Base-by-base conservation (phyloP, 139 green algal species). In the Chlorella sp. region DNA sequence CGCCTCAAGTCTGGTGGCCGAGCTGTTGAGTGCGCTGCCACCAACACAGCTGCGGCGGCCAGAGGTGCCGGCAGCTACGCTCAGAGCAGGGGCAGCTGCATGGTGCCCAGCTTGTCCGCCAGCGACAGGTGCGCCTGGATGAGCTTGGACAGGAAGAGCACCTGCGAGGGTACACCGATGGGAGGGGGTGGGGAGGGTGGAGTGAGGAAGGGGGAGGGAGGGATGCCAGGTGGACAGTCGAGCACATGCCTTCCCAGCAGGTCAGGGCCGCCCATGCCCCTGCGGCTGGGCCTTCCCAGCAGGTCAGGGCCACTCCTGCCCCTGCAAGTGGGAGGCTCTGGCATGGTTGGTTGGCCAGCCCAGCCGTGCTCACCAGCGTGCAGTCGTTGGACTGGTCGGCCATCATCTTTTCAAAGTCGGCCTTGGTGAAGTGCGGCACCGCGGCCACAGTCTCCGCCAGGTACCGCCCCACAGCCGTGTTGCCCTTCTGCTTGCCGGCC, bases 71-170 rank as follows among this genome's bases (percentile, higher is more conserved):
- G n/a, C n/a, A n/a, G n/a, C n/a, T n/a, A n/a, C n/a, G 24, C 0
- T 83, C 58, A 83, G 22, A 73, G 60, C 62, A 98, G 89, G 13
- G 95, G 95, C 89, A 98, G 86, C 48, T 94, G 87, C 64, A 91
- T 88, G 3, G 95, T 98, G 58, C 94, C 95, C 20, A 99, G 89
- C 84, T 92, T 95, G 83, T 99, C 97, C 40, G 95, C 92, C 54
- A 99, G 90, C 4, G 97, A 92, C 36, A 99, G 86, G 80, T 98
- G 96, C 13, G 95, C 89, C 30, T 91, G 90, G 51, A 97, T 91
- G 54, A 99, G 92, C 87, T 97, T 95, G 36, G 94, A 87, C 74
- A 99, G 91, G 91, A 98, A 99, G 64, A 93, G 90, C 8, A 98
- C 87, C 60, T 98, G 88, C 69, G 40, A 40, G 4, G 9, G n/a